Conservation (phyloP, 768 basidiomycete species). For the Tylopilus sp. region DNA sequence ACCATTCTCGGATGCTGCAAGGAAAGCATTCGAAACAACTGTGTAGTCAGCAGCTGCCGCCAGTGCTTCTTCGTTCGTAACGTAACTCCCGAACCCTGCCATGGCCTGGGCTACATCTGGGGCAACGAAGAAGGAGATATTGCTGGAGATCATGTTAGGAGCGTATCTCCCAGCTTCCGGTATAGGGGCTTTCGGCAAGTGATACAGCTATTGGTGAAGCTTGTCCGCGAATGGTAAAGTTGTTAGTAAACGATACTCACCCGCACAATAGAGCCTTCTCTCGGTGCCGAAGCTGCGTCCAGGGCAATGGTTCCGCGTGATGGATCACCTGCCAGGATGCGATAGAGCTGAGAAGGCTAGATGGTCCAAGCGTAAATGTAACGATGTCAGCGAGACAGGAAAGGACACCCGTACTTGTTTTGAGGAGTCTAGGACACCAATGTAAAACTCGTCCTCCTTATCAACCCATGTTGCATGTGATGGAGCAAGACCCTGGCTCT, state of each 20-base stretch:
- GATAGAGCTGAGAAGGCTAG: conserved; percentile 47
- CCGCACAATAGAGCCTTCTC: conserved; percentile 48
- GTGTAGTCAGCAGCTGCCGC: background rate
- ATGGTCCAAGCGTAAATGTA: background rate
- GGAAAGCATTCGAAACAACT: conserved; percentile 29
- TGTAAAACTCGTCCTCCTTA: conserved; percentile 59
- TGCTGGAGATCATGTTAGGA: conserved; percentile 4
- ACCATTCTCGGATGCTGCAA: conserved; percentile 55
- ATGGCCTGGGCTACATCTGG: conserved; percentile 17
- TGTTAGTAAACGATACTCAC: conserved; percentile 28
- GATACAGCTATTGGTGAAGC: conserved; percentile 38
- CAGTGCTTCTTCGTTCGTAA: background rate
- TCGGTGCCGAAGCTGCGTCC: conserved; percentile 49
- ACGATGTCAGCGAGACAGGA: too few relatives aligned
- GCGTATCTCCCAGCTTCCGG: background rate
- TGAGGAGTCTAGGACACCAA: conserved; percentile 39
- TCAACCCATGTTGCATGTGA: conserved; percentile 22
- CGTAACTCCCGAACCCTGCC: background rate
- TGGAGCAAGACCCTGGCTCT: conserved; percentile 31
- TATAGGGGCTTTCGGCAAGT: conserved; percentile 30
- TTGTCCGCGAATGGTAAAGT: background rate
- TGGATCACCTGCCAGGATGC: conserved; percentile 69
- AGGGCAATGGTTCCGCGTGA: conserved; percentile 66
- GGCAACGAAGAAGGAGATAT: conserved; percentile 24
- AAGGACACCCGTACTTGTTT: conserved; percentile 8